Evolutionary conservation across 2,329 filamentous ascomycete genomes (phyloP).

Genomic region (Alternaria sp.): DNA sequence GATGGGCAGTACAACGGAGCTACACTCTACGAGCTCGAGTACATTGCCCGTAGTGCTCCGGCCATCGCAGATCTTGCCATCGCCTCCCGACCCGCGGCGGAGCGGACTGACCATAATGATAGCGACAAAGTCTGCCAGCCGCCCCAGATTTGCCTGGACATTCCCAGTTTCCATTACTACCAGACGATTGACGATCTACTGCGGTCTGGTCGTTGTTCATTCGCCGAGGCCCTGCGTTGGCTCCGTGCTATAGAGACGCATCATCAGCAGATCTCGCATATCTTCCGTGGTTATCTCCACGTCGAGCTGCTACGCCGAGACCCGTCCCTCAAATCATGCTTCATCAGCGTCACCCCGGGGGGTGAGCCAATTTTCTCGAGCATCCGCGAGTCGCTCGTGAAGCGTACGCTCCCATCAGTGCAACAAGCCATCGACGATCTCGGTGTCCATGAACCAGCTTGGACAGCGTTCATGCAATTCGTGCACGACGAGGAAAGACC

Average conservation of each 20-base stretch:
- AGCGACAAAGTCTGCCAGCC: not conserved
- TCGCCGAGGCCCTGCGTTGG: not conserved
- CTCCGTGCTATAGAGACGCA: not conserved
- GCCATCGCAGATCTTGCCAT: not conserved
- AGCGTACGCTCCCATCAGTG: not conserved
- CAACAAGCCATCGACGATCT: not conserved
- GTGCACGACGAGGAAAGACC: not conserved
- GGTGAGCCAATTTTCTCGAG: rapidly evolving
- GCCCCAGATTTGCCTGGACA: not conserved
- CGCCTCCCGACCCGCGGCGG: not conserved
- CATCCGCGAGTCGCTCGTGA: not conserved
- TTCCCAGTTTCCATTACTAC: not conserved
- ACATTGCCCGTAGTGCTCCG: not conserved
- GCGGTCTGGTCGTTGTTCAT: not conserved
- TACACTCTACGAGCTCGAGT: not conserved
- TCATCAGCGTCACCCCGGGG: not conserved
- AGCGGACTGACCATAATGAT: rapidly evolving
- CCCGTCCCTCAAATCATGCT: not conserved
- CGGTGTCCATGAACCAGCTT: not conserved
- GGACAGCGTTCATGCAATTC: not conserved
- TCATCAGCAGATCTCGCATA: not conserved
- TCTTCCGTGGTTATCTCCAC: not conserved
- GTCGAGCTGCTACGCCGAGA: not conserved
- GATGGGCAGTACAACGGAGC: not conserved
- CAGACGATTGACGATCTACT: not conserved